Percentiles rank a stretch among this genome's conserved stretches.
These are phyloP conservation scores for Coelastrella sp. DNA, from an alignment of 139 green algal species.

Conservation along the genomic window DNA sequence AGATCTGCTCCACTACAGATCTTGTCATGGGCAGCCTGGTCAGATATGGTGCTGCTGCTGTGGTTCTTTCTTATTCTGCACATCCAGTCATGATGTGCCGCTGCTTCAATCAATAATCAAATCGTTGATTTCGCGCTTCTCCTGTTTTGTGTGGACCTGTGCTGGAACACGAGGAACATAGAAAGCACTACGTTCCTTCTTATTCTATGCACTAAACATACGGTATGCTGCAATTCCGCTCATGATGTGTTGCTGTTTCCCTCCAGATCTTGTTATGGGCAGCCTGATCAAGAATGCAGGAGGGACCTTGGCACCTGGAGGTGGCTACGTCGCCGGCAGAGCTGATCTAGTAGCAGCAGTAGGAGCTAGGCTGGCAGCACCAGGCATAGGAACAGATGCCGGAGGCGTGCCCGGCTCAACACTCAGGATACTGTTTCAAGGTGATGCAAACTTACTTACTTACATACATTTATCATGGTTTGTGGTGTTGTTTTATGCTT, in stretches of 20 bases:
- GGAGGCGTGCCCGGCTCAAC: slow-evolving; percentile 81
- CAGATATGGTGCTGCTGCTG: too few species aligned
- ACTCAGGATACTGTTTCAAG: slow-evolving; percentile 89
- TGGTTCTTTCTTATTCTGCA: too few species aligned
- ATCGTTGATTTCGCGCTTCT: too few species aligned
- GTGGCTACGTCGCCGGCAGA: slow-evolving; percentile 94
- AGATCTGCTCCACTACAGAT: slow-evolving; percentile 70
- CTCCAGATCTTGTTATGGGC: slow-evolving; percentile 91
- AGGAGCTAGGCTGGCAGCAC: slow-evolving; percentile 85
- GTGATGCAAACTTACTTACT: too few species aligned
- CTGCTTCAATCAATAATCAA: too few species aligned
- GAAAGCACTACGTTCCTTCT: too few species aligned
- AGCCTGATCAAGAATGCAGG: slow-evolving; percentile 96
- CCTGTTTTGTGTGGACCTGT: too few species aligned
- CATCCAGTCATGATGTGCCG: too few species aligned
- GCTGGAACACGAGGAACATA: too few species aligned
- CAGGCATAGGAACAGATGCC: slow-evolving; percentile 90
- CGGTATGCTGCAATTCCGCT: not conserved
- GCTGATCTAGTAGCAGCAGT: slow-evolving; percentile 81
- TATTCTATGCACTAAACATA: too few species aligned
- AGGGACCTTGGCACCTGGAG: slow-evolving; percentile 89
- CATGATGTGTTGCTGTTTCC: not conserved
- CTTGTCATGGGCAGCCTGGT: slow-evolving; percentile 95
- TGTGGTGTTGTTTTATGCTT: too few species aligned
- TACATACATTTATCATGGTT: too few species aligned